These are phyloP conservation scores for Leishmania guyanensis DNA, from an alignment of 208 protist genomes.

Conservation along the genomic window DNA sequence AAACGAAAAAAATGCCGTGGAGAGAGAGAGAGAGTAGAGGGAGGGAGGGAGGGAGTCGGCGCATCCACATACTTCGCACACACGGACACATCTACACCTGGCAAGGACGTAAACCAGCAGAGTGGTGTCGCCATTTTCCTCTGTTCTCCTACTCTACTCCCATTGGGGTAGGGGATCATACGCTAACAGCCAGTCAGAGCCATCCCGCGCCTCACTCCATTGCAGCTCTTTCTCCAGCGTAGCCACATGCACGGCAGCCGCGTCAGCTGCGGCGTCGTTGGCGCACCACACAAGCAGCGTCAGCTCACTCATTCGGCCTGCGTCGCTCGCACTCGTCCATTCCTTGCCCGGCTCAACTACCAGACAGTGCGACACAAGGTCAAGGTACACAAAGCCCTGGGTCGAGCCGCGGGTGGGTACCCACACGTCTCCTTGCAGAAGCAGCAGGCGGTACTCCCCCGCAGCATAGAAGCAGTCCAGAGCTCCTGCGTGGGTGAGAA, in stretches of 20 bases:
- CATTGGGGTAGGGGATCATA: slow-evolving; percentile 42
- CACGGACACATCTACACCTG: not conserved
- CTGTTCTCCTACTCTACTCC: slow-evolving; percentile 22
- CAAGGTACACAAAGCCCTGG: slow-evolving; percentile 38
- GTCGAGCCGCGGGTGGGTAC: slow-evolving; percentile 39
- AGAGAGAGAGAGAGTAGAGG: not conserved
- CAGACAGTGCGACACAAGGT: slow-evolving; percentile 48
- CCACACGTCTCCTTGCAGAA: slow-evolving; percentile 53
- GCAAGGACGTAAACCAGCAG: not conserved
- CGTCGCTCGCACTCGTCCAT: slow-evolving; percentile 13
- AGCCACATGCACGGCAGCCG: slow-evolving; percentile 11
- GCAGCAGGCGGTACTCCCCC: slow-evolving; percentile 33
- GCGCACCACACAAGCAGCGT: slow-evolving; percentile 41
- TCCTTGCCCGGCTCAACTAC: slow-evolving; percentile 45
- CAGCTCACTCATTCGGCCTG: slow-evolving; percentile 33
- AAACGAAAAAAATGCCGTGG: not conserved
- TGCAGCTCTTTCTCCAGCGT: slow-evolving; percentile 33
- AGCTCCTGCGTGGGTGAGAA: slow-evolving; percentile 35
- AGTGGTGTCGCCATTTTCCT: not conserved
- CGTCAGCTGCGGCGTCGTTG: slow-evolving; percentile 2
- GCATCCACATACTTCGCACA: not conserved
- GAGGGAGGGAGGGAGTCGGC: not conserved
- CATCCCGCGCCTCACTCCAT: slow-evolving; percentile 34
- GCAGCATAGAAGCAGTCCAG: slow-evolving; percentile 37
- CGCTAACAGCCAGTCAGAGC: slow-evolving; percentile 18